phyloP scores from a whole-genome alignment of 2,329 filamentous ascomycete genomes.

The Trichoderma sp. region DNA sequence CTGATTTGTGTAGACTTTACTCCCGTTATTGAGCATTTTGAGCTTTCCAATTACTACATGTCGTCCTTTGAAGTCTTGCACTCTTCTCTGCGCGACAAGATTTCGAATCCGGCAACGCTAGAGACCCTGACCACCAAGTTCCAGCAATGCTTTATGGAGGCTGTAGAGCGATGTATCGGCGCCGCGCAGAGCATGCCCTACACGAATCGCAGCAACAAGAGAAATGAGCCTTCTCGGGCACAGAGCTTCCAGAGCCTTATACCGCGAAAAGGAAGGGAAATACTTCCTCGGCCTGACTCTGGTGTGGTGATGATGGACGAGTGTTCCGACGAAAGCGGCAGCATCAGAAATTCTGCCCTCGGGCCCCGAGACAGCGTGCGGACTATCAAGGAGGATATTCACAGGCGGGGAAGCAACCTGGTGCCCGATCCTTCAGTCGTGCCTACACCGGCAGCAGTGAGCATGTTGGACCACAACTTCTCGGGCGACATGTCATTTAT shows the following conservation, averaged over 20 bases:
- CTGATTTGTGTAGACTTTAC: slow-evolving; percentile 37
- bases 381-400: slow-evolving; percentile 29
- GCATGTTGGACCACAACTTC: slow-evolving; percentile 20
- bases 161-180: slow-evolving; percentile 39
- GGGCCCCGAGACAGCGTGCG: slow-evolving; percentile 36
- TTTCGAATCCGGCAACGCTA: slow-evolving; percentile 40
- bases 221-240: slow-evolving; percentile 33
- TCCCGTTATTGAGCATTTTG: slow-evolving; percentile 46
- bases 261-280: slow-evolving; percentile 30
- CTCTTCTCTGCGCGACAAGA: slow-evolving; percentile 39
- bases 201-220: slow-evolving; percentile 45
- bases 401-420: slow-evolving; percentile 30
- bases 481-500: slow-evolving; percentile 28
- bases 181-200: slow-evolving; percentile 42
- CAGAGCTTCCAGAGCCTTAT: slow-evolving; percentile 27
- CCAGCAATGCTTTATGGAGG: slow-evolving; percentile 44
- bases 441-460: slow-evolving; percentile 25
- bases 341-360: slow-evolving; percentile 28
- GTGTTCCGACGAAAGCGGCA: slow-evolving; percentile 41
- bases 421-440: slow-evolving; percentile 27
- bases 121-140: slow-evolving; percentile 43
- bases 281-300: slow-evolving; percentile 39
- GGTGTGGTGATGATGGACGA: slow-evolving; percentile 43
- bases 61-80: slow-evolving; percentile 38
- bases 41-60: slow-evolving; percentile 39